These are phyloP conservation scores for Hysterium pulicare DNA, from an alignment of 2,329 filamentous ascomycete genomes.

Conservation along the genomic window DNA sequence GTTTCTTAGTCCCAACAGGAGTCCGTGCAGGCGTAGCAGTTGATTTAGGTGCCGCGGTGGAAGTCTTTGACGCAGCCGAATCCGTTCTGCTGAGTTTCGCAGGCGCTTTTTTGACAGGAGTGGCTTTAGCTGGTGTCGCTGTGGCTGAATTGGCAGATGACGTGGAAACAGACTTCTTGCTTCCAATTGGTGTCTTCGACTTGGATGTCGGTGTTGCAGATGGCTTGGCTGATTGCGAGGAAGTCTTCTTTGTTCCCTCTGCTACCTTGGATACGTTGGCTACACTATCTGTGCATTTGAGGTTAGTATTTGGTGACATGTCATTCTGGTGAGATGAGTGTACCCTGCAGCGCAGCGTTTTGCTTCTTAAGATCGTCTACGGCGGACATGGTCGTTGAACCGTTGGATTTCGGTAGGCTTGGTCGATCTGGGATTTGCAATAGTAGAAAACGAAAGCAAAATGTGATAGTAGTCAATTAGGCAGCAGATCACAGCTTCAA, in stretches of 20 bases:
- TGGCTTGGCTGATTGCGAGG: constrained; percentile 13
- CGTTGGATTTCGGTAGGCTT: no score
- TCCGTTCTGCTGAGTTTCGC: constrained; percentile 5
- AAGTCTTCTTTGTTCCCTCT: constrained; percentile 20
- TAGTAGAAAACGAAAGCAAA: no score
- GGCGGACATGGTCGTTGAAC: constrained; percentile 9
- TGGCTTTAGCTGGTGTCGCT: constrained; percentile 13
- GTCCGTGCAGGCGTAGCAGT: constrained; percentile 6
- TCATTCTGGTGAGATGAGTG: constrained; percentile 1
- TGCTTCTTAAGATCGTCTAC: constrained; percentile 41
- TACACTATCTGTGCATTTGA: constrained; percentile 23
- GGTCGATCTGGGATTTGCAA: no score
- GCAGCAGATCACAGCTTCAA: no score
- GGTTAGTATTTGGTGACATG: not conserved
- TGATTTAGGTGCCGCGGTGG: not conserved
- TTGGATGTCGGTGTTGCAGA: constrained; percentile 16
- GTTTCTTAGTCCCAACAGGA: constrained; percentile 15
- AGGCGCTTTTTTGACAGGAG: constrained; percentile 15
- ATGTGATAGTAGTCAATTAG: no score
- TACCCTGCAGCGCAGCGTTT: constrained; percentile 41
- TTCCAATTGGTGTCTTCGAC: constrained; percentile 16
- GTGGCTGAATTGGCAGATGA: constrained; percentile 4
- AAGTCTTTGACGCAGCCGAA: constrained; percentile 1
- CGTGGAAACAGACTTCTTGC: constrained; percentile 15
- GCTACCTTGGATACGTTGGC: constrained; percentile 27